A percentile compares a stretch with the other conserved stretches of the same genome.
phyloP scores from a whole-genome alignment of 2,329 filamentous ascomycete genomes.

The Diaporthe batatas region DNA sequence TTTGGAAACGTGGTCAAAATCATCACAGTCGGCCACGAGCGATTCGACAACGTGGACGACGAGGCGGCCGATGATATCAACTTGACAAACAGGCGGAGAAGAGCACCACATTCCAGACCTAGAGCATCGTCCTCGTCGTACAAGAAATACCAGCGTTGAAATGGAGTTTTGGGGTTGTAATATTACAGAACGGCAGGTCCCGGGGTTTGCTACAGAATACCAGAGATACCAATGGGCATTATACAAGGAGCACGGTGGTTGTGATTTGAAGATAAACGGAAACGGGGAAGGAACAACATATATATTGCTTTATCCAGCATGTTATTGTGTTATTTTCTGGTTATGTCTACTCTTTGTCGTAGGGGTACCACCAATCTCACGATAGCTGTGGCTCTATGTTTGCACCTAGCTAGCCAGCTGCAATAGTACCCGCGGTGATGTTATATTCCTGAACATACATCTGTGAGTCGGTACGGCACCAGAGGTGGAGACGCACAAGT shows the following conservation, averaged over 20 bases:
- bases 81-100: conserved; percentile 55
- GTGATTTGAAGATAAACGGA: conserved; percentile 7
- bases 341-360: neutral
- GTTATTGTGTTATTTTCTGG: neutral
- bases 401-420: neutral
- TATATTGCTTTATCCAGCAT: neutral
- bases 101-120: conserved; percentile 43
- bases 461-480: neutral
- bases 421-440: neutral
- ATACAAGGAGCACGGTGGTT: conserved; percentile 18
- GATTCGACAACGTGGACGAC: conserved; percentile 63
- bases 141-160: conserved; percentile 19
- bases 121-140: conserved; percentile 46
- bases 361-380: neutral
- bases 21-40: conserved; percentile 74
- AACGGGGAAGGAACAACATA: neutral
- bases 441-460: neutral
- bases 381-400: neutral
- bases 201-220: conserved; percentile 13
- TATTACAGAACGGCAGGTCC: neutral
- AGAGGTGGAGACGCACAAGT: no score
- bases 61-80: conserved; percentile 51
- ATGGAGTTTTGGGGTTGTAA: conserved; percentile 12
- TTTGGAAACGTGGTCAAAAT: conserved; percentile 82
- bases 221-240: conserved; percentile 32